Percentiles rank a stretch among this genome's conserved stretches.
phyloP scores from a whole-genome alignment of 2,329 filamentous ascomycete genomes.

The Lecanosticta acicola region DNA sequence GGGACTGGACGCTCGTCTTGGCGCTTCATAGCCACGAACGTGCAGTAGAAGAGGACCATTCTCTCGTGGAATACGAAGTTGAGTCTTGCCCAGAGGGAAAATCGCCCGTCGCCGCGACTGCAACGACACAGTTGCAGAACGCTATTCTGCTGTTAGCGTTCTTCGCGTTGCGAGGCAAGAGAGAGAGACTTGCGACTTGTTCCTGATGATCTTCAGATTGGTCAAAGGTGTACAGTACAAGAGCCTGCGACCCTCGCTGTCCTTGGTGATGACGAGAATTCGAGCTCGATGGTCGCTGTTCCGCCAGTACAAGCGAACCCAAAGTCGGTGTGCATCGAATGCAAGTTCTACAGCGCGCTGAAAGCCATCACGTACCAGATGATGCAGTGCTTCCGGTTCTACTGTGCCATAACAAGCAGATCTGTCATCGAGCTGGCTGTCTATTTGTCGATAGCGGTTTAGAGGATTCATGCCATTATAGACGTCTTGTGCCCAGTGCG shows the following conservation, averaged over 20 bases:
- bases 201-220: constrained; percentile 39
- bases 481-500: constrained; percentile 42
- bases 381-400: constrained; percentile 19
- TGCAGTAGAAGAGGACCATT: constrained; percentile 54
- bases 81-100: constrained; percentile 50
- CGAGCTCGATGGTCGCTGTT: constrained; percentile 48
- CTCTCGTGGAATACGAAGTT: constrained; percentile 53
- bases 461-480: constrained; percentile 39
- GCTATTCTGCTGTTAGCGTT: too few relatives aligned
- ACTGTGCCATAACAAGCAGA: constrained; percentile 21
- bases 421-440: constrained; percentile 15
- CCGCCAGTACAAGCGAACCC: constrained; percentile 41
- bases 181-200: constrained; percentile 36
- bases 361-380: constrained; percentile 35
- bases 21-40: constrained; percentile 53
- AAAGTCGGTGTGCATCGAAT: constrained; percentile 44
- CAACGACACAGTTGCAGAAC: constrained; percentile 36
- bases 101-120: constrained; percentile 30
- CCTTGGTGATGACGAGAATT: constrained; percentile 48
- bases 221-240: constrained; percentile 49
- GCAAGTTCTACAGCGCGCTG: constrained; percentile 38
- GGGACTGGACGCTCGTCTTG: constrained; percentile 44
- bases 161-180: too few relatives aligned
- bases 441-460: constrained; percentile 31
- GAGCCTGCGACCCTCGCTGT: constrained; percentile 35